Conservation (phyloP, 805 yeast species). For the Priceomyces haplophilus region DNA sequence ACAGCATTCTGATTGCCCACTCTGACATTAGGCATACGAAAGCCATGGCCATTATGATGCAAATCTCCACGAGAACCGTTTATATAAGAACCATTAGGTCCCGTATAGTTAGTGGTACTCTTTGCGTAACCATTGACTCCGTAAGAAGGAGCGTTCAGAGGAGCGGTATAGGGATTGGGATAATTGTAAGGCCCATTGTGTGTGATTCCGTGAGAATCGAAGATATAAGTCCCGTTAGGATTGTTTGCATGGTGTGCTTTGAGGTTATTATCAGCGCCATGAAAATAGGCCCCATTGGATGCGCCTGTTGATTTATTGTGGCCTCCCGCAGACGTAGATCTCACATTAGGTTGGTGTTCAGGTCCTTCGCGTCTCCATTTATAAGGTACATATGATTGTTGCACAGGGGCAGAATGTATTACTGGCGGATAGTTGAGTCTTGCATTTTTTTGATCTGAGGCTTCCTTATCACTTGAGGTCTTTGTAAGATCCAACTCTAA, state of each 20-base stretch:
- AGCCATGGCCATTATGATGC: too few species aligned
- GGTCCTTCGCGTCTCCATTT: too few species aligned
- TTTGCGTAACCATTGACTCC: neutral
- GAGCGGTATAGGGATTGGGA: neutral
- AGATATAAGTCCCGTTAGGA: too few species aligned
- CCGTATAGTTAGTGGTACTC: too few species aligned
- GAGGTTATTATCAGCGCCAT: neutral
- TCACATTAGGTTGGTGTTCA: neutral
- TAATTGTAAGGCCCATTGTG: too few species aligned
- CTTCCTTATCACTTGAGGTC: neutral
- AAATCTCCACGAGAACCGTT: too few species aligned
- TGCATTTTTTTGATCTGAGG: neutral
- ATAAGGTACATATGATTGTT: neutral
- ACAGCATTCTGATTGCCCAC: neutral
- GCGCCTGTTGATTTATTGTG: too few species aligned
- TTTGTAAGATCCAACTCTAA: neutral
- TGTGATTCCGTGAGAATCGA: too few species aligned
- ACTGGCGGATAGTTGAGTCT: neutral
- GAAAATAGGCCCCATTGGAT: neutral
- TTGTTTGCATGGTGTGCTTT: too few species aligned
- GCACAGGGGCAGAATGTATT: neutral
- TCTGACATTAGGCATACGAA: too few species aligned
- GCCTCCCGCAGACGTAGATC: too few species aligned
- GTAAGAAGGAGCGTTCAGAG: neutral
- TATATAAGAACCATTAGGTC: neutral